These are phyloP conservation scores for Phytopythium helicoides DNA, from an alignment of 352 stramenopile genomes.

Conservation along the genomic window DNA sequence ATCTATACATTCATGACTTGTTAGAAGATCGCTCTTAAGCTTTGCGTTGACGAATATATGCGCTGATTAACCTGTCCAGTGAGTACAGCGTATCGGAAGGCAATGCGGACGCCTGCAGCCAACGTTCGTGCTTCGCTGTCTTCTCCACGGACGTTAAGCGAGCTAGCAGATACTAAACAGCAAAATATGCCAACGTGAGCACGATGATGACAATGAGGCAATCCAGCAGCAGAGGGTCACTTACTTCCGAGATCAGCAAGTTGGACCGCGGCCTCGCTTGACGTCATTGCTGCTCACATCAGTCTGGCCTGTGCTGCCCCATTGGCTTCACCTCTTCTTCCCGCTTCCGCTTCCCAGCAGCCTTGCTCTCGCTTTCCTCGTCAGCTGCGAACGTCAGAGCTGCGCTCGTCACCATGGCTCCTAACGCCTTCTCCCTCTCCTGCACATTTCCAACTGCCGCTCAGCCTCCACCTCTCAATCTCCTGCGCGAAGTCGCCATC, in stretches of 20 bases:
- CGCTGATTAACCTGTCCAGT: constrained; percentile 28
- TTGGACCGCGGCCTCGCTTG: no score
- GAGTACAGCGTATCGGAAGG: constrained; percentile 18
- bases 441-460: no score
- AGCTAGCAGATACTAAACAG: constrained; percentile 19
- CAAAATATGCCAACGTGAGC: not conserved
- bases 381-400: not conserved
- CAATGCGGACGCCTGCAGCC: constrained; percentile 32
- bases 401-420: not conserved
- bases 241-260: no score
- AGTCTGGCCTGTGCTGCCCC: not conserved
- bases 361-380: not conserved
- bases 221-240: no score
- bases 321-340: not conserved
- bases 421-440: no score
- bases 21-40: not conserved
- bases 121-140: constrained; percentile 7
- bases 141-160: constrained; percentile 16
- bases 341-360: not conserved
- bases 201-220: not conserved
- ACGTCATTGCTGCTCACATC: no score
- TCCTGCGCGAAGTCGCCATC: no score
- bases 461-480: no score
- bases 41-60: no score
- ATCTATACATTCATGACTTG: not conserved